Evolutionary conservation across 2,329 filamentous ascomycete species (phyloP).

Genomic region (Aureobasidium namibiae): DNA sequence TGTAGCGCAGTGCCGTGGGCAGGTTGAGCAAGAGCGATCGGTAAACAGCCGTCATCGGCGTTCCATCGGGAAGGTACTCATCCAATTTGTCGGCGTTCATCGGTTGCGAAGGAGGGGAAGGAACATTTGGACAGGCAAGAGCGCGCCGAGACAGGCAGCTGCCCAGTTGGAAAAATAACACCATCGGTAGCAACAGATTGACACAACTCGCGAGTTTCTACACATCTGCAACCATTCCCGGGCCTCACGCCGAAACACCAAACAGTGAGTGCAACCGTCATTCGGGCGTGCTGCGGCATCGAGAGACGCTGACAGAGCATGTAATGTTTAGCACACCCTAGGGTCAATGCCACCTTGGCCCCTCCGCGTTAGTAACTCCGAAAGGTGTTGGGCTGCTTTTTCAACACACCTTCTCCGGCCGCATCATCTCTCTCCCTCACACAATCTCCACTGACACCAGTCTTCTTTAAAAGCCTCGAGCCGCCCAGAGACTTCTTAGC

Average conservation of each 20-base stretch:
- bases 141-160: slow-evolving; percentile 1
- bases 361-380: slow-evolving; percentile 13
- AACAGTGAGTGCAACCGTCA: slow-evolving; percentile 12
- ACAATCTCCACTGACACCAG: slow-evolving; percentile 12
- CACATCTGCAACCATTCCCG: background rate
- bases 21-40: slow-evolving; percentile 11
- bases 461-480: slow-evolving; percentile 14
- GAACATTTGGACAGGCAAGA: background rate
- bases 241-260: background rate
- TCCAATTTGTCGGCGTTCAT: slow-evolving; percentile 9
- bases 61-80: slow-evolving; percentile 12
- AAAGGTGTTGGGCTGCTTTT: slow-evolving; percentile 14
- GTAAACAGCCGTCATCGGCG: slow-evolving; percentile 12
- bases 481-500: slow-evolving; percentile 16
- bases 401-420: slow-evolving; percentile 13
- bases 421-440: slow-evolving; percentile 6
- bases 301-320: slow-evolving; percentile 13
- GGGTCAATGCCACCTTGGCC: slow-evolving; percentile 14
- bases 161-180: background rate
- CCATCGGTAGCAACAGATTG: background rate
- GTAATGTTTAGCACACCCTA: slow-evolving; percentile 11
- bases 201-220: background rate
- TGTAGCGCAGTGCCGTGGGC: background rate
- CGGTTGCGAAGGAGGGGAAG: background rate
- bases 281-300: slow-evolving; percentile 11